Evolutionary conservation across 208 protist genomes (phyloP).

Genomic region (Acanthamoeba healyi): DNA sequence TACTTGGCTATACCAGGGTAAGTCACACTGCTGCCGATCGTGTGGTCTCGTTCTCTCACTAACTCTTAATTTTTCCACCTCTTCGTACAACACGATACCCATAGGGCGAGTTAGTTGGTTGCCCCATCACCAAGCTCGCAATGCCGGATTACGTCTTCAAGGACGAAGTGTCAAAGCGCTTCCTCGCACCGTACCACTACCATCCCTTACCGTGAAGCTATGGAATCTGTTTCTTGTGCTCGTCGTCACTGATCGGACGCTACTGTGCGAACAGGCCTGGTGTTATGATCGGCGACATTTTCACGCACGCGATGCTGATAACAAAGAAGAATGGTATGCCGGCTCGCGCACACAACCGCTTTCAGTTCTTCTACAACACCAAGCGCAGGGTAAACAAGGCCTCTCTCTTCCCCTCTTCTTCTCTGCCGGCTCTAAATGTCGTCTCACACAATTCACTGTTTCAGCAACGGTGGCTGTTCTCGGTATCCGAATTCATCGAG

Average conservation of each 20-base stretch:
- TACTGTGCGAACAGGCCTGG: neutral
- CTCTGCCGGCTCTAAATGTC: neutral
- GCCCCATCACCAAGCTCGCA: constrained; percentile 7
- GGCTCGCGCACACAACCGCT: constrained; percentile 23
- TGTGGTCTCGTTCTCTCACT: neutral
- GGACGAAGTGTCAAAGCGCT: neutral
- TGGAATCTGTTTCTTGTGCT: neutral
- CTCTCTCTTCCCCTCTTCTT: neutral
- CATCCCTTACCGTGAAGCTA: neutral
- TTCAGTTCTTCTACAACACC: constrained; percentile 13
- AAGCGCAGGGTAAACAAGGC: neutral
- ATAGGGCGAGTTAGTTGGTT: neutral
- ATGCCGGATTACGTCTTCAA: constrained; percentile 25
- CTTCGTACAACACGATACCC: neutral
- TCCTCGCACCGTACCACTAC: constrained; percentile 24
- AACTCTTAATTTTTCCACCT: neutral
- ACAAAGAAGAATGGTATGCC: constrained; percentile 26
- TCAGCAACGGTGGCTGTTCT: constrained; percentile 22
- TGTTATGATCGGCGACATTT: neutral
- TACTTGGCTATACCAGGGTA: constrained; percentile 2
- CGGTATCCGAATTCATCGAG: neutral
- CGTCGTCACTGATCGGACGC: too few relatives aligned
- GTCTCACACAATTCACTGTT: neutral
- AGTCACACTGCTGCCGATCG: too few relatives aligned
- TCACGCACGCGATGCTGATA: constrained; percentile 6